These are phyloP conservation scores for Rubia peregrina DNA, from an alignment of 305 asterid species.

Conservation along the genomic window DNA sequence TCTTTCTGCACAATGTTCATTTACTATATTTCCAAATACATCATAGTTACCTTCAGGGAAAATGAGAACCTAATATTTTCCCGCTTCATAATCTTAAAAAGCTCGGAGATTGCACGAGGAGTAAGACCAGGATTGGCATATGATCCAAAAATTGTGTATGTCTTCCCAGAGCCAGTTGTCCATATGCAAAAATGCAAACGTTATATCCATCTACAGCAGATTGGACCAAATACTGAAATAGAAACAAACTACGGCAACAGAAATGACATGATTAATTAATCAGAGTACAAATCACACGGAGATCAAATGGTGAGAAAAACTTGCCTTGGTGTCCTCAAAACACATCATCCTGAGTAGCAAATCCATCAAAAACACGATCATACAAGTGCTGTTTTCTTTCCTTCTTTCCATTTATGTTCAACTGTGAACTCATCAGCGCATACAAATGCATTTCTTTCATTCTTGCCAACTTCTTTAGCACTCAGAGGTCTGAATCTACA, in stretches of 20 bases:
- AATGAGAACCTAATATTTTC: slow-evolving; percentile 62
- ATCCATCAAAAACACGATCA: slow-evolving; percentile 81
- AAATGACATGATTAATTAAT: neutral
- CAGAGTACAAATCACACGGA: slow-evolving; percentile 7
- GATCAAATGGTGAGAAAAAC: slow-evolving; percentile 16
- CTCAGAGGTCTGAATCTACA: slow-evolving; percentile 90
- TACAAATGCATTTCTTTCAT: slow-evolving; percentile 52
- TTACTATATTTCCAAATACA: neutral
- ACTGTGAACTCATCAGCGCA: slow-evolving; percentile 82
- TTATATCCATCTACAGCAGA: slow-evolving; percentile 95
- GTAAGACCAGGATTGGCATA: slow-evolving; percentile 82
- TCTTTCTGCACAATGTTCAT: neutral
- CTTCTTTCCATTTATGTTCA: slow-evolving; percentile 90
- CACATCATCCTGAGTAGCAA: slow-evolving; percentile 74
- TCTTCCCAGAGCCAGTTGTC: slow-evolving; percentile 98
- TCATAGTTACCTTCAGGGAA: slow-evolving; percentile 58
- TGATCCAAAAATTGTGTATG: slow-evolving; percentile 86
- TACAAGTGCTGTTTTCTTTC: slow-evolving; percentile 78
- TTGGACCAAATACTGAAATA: slow-evolving; percentile 79
- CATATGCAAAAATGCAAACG: slow-evolving; percentile 93
- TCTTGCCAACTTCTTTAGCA: slow-evolving; percentile 58
- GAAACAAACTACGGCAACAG: neutral
- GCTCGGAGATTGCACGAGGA: slow-evolving; percentile 79
- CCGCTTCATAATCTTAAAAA: slow-evolving; percentile 68
- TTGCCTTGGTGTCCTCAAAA: slow-evolving; percentile 95